These are phyloP conservation scores for Penstemon newberryi DNA, from an alignment of 257 asterid genomes.

Conservation along the genomic window DNA sequence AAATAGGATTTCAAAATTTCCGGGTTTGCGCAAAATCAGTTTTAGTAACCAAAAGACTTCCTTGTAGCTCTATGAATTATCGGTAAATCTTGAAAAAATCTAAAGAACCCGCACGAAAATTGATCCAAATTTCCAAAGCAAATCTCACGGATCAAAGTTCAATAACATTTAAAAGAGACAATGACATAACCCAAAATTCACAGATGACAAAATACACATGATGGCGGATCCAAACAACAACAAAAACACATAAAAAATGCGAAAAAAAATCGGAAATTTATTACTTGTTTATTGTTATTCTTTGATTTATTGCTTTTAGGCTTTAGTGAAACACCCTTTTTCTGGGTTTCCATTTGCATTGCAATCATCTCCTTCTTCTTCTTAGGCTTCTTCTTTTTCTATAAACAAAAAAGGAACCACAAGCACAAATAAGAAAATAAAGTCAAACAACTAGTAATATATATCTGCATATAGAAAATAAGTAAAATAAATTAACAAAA, in stretches of 20 bases:
- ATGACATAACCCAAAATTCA: constrained; percentile 21
- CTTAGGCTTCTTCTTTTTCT: constrained; percentile 21
- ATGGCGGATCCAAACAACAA: constrained; percentile 30
- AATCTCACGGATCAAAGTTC: constrained; percentile 13
- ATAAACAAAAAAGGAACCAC: constrained; percentile 15
- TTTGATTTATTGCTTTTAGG: constrained; percentile 45
- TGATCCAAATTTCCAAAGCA: not conserved
- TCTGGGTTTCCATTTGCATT: constrained; percentile 39
- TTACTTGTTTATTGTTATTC: constrained; percentile 48
- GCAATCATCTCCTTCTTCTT: constrained; percentile 29
- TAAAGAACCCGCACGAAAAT: no score
- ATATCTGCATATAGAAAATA: not conserved
- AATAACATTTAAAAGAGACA: constrained; percentile 14
- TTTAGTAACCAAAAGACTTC: no score
- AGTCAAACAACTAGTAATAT: constrained; percentile 17
- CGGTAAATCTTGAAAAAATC: no score
- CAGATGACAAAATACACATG: constrained; percentile 10
- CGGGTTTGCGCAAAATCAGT: not conserved
- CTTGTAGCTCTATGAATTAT: no score
- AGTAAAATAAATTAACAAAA: no score
- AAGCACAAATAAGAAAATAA: constrained; percentile 11
- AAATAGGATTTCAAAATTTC: not conserved
- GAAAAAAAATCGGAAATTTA: constrained; percentile 4
- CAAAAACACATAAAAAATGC: no score
- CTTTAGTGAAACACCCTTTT: constrained; percentile 38